Evolutionary conservation across 1,284 basidiomycete genomes (phyloP).

Genomic region (Cryptococcus jaspeensis): DNA sequence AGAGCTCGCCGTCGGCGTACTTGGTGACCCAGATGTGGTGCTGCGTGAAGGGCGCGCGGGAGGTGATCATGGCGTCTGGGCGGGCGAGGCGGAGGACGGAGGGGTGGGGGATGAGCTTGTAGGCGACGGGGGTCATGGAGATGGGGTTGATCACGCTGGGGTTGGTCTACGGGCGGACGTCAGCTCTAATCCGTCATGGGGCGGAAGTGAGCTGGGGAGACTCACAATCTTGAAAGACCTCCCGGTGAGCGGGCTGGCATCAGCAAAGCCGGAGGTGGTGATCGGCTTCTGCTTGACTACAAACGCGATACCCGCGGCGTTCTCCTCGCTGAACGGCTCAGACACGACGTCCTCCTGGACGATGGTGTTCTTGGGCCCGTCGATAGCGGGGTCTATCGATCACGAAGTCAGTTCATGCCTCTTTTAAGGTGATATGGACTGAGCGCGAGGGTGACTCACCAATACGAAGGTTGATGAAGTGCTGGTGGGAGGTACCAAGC

Average conservation of each 20-base stretch:
- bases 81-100: slow-evolving; percentile 7
- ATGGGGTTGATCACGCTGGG: slow-evolving; percentile 19
- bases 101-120: slow-evolving; percentile 19
- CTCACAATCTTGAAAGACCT: slow-evolving; percentile 16
- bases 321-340: background rate
- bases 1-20: slow-evolving; percentile 16
- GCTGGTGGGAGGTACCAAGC: slow-evolving; percentile 18
- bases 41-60: slow-evolving; percentile 13
- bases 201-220: background rate
- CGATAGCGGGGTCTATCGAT: slow-evolving; percentile 10
- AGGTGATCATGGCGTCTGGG: no score
- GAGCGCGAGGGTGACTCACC: background rate
- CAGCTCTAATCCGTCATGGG: background rate
- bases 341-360: slow-evolving; percentile 15
- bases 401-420: no score
- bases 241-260: slow-evolving; percentile 10
- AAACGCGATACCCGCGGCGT: slow-evolving; percentile 9
- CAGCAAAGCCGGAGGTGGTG: slow-evolving; percentile 12
- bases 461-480: slow-evolving; percentile 4
- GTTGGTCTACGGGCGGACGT: slow-evolving; percentile 1
- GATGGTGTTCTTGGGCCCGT: slow-evolving; percentile 18
- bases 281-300: slow-evolving; percentile 7
- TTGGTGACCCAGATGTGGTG: slow-evolving; percentile 17
- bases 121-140: slow-evolving; percentile 12
- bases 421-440: no score